phyloP scores from a whole-genome alignment of 1,284 basidiomycete species.

The Porodaedalea pini region DNA sequence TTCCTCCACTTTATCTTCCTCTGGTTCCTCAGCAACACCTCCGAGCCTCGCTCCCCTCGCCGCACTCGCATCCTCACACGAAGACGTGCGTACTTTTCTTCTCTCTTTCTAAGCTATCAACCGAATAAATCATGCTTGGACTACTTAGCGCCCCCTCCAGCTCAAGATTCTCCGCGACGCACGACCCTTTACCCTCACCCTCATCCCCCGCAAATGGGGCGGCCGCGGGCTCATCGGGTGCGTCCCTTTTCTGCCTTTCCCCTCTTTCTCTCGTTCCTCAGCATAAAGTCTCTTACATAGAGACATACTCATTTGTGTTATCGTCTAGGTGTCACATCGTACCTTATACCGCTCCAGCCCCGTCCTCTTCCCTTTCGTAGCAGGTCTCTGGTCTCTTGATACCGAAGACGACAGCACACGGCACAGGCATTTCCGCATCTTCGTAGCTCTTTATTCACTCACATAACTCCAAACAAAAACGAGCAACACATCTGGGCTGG shows the following conservation, averaged over 20 bases:
- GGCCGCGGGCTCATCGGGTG: constrained; percentile 82
- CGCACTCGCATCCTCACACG: constrained; percentile 63
- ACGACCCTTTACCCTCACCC: constrained; percentile 37
- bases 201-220: constrained; percentile 62
- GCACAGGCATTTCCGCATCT: too few species aligned
- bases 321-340: constrained; percentile 28
- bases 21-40: neutral
- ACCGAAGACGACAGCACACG: too few species aligned
- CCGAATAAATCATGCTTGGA: neutral
- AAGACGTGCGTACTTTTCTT: constrained; percentile 55
- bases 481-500: neutral
- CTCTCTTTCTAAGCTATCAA: neutral
- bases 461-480: neutral
- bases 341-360: constrained; percentile 18
- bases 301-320: neutral
- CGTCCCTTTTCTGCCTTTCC: constrained; percentile 25
- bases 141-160: constrained; percentile 35
- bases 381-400: too few species aligned
- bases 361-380: neutral
- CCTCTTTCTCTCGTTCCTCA: neutral
- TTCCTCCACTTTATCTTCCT: constrained; percentile 40
- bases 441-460: neutral
- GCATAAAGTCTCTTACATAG: too few species aligned
- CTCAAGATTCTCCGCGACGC: constrained; percentile 41
- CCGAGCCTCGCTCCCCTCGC: constrained; percentile 46